These are phyloP conservation scores for Colletotrichum incanum DNA, from an alignment of 2,329 filamentous ascomycete species.

Conservation along the genomic window DNA sequence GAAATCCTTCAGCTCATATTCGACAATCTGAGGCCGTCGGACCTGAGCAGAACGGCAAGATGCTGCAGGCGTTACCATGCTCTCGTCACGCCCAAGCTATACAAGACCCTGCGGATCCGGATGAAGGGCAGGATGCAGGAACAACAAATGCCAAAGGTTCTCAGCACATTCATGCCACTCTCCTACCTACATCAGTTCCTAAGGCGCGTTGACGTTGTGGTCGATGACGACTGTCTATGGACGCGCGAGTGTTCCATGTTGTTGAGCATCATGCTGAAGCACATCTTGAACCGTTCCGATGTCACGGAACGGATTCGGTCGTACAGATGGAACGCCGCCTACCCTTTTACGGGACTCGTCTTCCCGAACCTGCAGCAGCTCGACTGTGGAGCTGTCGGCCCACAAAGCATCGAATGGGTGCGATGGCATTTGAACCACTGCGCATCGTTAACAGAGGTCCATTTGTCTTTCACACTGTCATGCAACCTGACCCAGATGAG, in stretches of 20 bases:
- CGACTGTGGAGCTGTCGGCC: constrained; percentile 1
- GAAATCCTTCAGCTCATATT: constrained; percentile 6
- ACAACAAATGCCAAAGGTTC: not conserved
- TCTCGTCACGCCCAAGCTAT: not conserved
- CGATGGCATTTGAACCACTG: no score
- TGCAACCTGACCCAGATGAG: no score
- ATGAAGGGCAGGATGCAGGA: not conserved
- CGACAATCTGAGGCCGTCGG: not conserved
- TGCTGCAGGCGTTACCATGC: constrained; percentile 1
- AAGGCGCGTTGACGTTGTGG: not conserved
- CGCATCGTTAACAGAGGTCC: no score
- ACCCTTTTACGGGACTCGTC: not conserved
- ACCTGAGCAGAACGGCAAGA: constrained; percentile 1
- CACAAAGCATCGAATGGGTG: no score
- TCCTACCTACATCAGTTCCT: not conserved
- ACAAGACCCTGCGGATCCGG: not conserved
- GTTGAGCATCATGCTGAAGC: constrained; percentile 1
- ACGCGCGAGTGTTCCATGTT: not conserved
- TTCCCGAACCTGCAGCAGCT: not conserved
- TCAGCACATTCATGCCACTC: not conserved
- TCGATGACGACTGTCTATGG: not conserved
- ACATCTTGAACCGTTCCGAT: not conserved
- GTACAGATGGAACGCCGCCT: not conserved
- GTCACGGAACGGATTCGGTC: not conserved
- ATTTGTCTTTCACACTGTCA: no score